These are phyloP conservation scores for Fusarium incarnatum DNA, from an alignment of 2,329 filamentous ascomycete genomes.

Conservation along the genomic window DNA sequence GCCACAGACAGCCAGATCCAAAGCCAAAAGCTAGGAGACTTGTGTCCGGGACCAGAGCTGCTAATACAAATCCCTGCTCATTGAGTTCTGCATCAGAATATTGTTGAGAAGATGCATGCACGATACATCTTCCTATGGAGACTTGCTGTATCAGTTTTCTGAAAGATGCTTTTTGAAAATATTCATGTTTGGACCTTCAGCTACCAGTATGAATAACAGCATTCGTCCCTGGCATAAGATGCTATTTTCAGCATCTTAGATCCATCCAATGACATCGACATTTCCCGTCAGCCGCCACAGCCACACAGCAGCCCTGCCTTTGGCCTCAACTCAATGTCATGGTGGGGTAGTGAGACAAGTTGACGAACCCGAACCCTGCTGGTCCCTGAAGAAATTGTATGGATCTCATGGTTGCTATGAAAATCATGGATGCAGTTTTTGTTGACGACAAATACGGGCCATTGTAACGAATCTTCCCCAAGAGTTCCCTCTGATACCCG, in stretches of 20 bases:
- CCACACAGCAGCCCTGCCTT: conserved; percentile 29
- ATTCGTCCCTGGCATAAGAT: neutral
- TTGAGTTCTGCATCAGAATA: neutral
- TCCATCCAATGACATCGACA: conserved; percentile 3
- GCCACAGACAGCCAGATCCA: conserved; percentile 19
- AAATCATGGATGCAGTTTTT: neutral
- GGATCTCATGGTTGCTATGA: conserved; percentile 1
- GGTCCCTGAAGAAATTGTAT: conserved; percentile 24
- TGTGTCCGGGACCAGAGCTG: neutral
- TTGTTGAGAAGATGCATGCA: neutral
- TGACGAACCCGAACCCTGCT: conserved; percentile 16
- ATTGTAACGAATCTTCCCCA: neutral
- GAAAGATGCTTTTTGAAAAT: neutral
- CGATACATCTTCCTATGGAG: neutral
- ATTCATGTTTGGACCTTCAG: neutral
- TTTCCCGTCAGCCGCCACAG: conserved; percentile 42
- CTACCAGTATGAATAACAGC: neutral
- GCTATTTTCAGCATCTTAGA: conserved; percentile 42
- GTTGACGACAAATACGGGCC: conserved; percentile 1
- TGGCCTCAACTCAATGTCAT: neutral
- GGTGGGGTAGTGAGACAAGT: conserved; percentile 28
- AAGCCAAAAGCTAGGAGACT: conserved; percentile 9
- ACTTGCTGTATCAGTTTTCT: neutral
- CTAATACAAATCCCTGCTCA: neutral
- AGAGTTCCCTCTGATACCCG: neutral